phyloP scores from a whole-genome alignment of 805 yeast species.

The Yamadazyma akitaensis region DNA sequence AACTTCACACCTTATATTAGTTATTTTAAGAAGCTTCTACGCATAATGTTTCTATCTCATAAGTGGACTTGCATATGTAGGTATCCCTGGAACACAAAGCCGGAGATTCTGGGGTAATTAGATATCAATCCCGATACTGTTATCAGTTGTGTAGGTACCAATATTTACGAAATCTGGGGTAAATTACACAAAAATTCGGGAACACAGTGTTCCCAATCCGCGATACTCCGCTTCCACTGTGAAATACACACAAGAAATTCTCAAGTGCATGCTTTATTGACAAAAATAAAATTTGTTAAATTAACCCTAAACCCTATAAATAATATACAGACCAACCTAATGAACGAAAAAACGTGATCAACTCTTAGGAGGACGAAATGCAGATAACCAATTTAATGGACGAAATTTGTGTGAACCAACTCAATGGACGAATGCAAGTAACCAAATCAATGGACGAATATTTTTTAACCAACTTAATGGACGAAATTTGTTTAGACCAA shows the following conservation, averaged over 20 bases:
- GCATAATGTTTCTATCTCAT: too few species aligned
- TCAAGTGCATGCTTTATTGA: neutral
- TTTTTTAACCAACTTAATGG: slow-evolving; percentile 7
- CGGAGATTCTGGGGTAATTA: too few species aligned
- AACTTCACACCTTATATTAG: too few species aligned
- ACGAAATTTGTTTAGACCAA: slow-evolving; percentile 5
- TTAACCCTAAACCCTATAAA: slow-evolving; percentile 5
- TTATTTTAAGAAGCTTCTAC: too few species aligned
- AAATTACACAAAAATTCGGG: slow-evolving; percentile 3
- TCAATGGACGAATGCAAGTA: slow-evolving; percentile 7
- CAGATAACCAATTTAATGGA: slow-evolving; percentile 5
- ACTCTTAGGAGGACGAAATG: slow-evolving; percentile 8
- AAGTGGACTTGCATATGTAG: too few species aligned
- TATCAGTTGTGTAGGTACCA: neutral
- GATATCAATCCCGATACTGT: neutral
- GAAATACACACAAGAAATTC: too few species aligned
- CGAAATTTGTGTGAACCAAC: slow-evolving; percentile 5
- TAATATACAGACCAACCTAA: slow-evolving; percentile 3
- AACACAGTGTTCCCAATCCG: neutral
- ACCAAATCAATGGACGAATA: slow-evolving; percentile 9
- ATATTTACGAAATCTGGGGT: slow-evolving; percentile 6
- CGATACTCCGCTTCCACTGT: neutral
- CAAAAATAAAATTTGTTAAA: neutral
- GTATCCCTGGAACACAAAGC: too few species aligned
- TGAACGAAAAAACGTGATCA: slow-evolving; percentile 1